phyloP scores from a whole-genome alignment of 139 green algal species.

The Desmodesmus armatus region DNA sequence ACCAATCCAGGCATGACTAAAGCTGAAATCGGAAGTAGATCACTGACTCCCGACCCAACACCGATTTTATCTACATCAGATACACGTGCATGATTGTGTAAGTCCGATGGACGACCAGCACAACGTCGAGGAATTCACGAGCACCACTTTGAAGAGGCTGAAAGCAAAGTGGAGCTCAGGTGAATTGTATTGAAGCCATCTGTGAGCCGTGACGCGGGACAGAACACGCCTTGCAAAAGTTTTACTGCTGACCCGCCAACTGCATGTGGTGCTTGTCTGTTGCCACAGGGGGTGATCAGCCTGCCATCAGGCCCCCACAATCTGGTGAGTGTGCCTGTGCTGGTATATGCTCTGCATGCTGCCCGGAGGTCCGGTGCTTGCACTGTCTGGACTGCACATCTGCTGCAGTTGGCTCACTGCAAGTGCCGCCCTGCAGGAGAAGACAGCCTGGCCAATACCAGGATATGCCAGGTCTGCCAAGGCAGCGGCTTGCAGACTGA shows the following conservation, averaged over 20 bases:
- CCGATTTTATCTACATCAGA: too few species aligned
- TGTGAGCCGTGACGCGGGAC: not conserved
- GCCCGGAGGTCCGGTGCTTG: not conserved
- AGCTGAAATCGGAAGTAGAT: too few species aligned
- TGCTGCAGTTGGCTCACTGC: not conserved
- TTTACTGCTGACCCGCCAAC: not conserved
- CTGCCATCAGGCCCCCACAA: not conserved
- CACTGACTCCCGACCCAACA: too few species aligned
- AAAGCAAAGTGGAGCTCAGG: too few species aligned
- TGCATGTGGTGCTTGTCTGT: too few species aligned
- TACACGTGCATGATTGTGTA: too few species aligned
- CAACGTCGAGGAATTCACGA: too few species aligned
- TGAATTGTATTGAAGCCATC: not conserved
- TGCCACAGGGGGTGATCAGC: not conserved
- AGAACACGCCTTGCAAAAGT: not conserved
- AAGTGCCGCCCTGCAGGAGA: not conserved
- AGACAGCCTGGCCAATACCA: constrained; percentile 1
- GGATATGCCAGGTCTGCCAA: constrained; percentile 17
- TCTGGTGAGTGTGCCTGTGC: not conserved
- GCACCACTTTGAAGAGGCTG: too few species aligned
- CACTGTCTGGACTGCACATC: not conserved
- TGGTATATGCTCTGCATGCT: not conserved
- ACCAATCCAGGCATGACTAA: too few species aligned
- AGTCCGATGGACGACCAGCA: too few species aligned
- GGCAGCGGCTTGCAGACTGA: constrained; percentile 21